Evolutionary conservation across 1,284 basidiomycete genomes (phyloP).

Genomic region (Papiliotrema nemorosa): DNA sequence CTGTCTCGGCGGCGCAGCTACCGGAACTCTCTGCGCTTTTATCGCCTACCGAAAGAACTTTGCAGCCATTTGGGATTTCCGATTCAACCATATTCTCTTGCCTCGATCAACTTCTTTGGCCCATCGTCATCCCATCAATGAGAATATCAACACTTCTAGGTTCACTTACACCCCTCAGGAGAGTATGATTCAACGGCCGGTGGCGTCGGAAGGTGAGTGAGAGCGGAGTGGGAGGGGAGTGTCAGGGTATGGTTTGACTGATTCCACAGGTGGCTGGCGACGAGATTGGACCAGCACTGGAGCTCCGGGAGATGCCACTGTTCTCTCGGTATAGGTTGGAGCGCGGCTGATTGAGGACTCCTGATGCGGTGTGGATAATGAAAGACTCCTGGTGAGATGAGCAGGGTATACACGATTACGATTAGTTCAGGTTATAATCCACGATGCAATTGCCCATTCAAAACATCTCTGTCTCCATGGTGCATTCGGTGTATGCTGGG

Average conservation of each 20-base stretch:
- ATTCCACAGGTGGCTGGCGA: constrained; percentile 24
- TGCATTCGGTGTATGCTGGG: too few species aligned
- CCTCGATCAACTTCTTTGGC: constrained; percentile 44
- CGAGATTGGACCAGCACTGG: constrained; percentile 20
- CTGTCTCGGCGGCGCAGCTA: constrained; percentile 55
- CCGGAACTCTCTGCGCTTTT: constrained; percentile 54
- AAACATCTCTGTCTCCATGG: too few species aligned
- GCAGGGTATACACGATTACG: too few species aligned
- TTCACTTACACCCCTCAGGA: constrained; percentile 30
- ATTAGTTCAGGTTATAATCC: too few species aligned
- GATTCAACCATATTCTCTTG: constrained; percentile 59
- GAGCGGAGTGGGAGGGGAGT: not conserved
- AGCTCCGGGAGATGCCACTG: constrained; percentile 33
- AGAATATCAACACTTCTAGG: constrained; percentile 11
- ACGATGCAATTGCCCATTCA: too few species aligned
- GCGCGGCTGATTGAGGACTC: too few species aligned
- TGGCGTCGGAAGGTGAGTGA: constrained; percentile 23
- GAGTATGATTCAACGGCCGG: constrained; percentile 23
- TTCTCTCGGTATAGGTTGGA: constrained; percentile 13
- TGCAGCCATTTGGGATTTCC: constrained; percentile 57
- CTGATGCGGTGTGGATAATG: too few species aligned
- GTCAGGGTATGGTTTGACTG: not conserved
- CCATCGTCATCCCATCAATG: constrained; percentile 20
- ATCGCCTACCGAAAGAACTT: constrained; percentile 58
- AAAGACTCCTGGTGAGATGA: too few species aligned